Conservation (phyloP, 2,329 filamentous ascomycete species). For the Onygena corvina region DNA sequence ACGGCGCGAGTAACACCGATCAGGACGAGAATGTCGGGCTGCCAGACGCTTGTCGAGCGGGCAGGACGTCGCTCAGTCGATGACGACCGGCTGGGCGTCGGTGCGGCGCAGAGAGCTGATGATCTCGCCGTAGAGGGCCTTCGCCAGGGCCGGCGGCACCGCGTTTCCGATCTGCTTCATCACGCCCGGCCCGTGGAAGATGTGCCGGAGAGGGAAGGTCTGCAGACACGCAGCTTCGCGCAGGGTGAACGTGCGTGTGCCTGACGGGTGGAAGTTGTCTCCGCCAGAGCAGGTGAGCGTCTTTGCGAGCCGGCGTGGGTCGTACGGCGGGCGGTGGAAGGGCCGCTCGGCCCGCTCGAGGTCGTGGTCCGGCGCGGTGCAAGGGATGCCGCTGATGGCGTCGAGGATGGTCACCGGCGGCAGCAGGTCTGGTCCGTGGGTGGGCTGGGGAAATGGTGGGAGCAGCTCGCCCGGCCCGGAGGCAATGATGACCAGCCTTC, state of each 20-base stretch:
- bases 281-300: conserved; percentile 54
- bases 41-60: too few species aligned
- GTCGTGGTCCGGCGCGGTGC: conserved; percentile 34
- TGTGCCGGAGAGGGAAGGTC: conserved; percentile 52
- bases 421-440: conserved; percentile 38
- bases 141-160: conserved; percentile 49
- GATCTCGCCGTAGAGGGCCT: conserved; percentile 30
- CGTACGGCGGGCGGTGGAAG: conserved; percentile 31
- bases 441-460: conserved; percentile 52
- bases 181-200: conserved; percentile 38
- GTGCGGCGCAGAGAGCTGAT: conserved; percentile 26
- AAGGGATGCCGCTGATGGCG: conserved; percentile 32
- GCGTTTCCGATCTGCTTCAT: conserved; percentile 65
- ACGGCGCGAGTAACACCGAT: too few species aligned
- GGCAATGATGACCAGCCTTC: conserved; percentile 42
- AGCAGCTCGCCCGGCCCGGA: conserved; percentile 56
- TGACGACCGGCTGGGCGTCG: conserved; percentile 19
- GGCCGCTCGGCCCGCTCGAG: conserved; percentile 20
- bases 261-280: conserved; percentile 54
- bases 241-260: conserved; percentile 50
- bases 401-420: conserved; percentile 33
- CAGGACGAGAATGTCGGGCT: too few species aligned
- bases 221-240: conserved; percentile 59
- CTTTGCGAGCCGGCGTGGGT: conserved; percentile 39
- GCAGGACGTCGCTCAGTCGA: background rate